Conservation (phyloP, 257 asterid species). For the Plantago ovata region DNA sequence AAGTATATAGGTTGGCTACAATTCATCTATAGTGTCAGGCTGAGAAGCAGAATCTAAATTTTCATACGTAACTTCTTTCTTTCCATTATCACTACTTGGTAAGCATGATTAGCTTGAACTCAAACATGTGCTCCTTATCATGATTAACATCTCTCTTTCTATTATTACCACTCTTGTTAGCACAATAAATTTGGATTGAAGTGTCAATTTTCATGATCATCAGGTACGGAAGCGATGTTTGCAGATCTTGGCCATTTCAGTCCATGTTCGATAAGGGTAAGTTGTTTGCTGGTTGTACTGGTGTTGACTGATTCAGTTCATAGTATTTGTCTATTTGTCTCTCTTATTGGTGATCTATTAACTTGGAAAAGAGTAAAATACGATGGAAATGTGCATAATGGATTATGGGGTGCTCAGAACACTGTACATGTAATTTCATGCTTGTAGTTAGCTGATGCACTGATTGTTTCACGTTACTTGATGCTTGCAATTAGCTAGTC, state of each 20-base stretch:
- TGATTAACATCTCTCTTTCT: not conserved
- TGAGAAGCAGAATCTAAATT: not conserved
- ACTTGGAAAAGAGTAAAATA: not conserved
- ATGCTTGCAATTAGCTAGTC: too few species aligned
- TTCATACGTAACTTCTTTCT: slow-evolving; percentile 5
- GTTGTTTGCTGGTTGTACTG: not conserved
- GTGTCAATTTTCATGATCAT: slow-evolving; percentile 19
- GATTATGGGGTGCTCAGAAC: not conserved
- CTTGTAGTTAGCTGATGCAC: too few species aligned
- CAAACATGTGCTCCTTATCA: not conserved
- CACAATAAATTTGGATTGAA: slow-evolving; percentile 1
- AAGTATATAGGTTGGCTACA: too few species aligned
- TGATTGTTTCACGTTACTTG: not conserved
- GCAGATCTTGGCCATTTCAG: slow-evolving; percentile 98
- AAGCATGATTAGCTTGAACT: slow-evolving; percentile 4
- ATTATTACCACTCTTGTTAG: slow-evolving; percentile 8
- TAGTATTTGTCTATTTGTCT: not conserved
- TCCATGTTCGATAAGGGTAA: slow-evolving; percentile 71
- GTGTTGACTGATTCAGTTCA: not conserved
- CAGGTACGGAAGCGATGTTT: slow-evolving; percentile 98
- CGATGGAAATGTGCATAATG: not conserved
- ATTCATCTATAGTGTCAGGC: too few species aligned
- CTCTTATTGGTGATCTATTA: not conserved
- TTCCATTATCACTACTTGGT: slow-evolving; percentile 7
- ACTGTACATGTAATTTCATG: not conserved